Evolutionary conservation across 805 yeast species (phyloP).

Genomic region (Candida adriatica): DNA sequence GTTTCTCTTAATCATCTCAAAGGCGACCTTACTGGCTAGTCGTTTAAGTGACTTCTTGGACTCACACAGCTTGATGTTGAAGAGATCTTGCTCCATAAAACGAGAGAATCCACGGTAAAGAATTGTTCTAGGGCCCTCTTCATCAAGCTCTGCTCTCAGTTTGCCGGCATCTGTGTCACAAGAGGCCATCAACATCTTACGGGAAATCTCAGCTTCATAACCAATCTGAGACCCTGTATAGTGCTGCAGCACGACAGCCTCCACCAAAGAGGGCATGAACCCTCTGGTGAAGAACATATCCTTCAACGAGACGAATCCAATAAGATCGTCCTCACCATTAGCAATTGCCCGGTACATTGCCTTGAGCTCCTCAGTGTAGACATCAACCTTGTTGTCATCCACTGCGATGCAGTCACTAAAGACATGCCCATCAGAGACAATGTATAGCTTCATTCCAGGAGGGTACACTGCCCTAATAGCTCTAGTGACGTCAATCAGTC

Average conservation of each 20-base stretch:
- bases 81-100: conserved; percentile 54
- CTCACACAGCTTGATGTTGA: conserved; percentile 32
- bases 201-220: conserved; percentile 30
- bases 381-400: conserved; percentile 46
- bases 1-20: conserved; percentile 58
- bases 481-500: conserved; percentile 28
- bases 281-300: conserved; percentile 31
- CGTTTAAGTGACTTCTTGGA: conserved; percentile 42
- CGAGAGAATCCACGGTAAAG: conserved; percentile 52
- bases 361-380: conserved; percentile 38
- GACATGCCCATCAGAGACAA: conserved; percentile 61
- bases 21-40: conserved; percentile 45
- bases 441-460: conserved; percentile 49
- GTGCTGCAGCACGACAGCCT: conserved; percentile 26
- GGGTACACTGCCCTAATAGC: conserved; percentile 35
- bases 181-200: conserved; percentile 36
- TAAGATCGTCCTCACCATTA: conserved; percentile 24
- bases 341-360: conserved; percentile 31
- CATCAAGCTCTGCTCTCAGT: conserved; percentile 51
- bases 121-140: conserved; percentile 44
- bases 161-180: conserved; percentile 54
- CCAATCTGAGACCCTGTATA: conserved; percentile 34
- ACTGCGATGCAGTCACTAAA: conserved; percentile 61
- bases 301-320: conserved; percentile 36
- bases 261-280: conserved; percentile 25